These are phyloP conservation scores for Phytopythium helicoides DNA, from an alignment of 352 stramenopile species.

Conservation along the genomic window DNA sequence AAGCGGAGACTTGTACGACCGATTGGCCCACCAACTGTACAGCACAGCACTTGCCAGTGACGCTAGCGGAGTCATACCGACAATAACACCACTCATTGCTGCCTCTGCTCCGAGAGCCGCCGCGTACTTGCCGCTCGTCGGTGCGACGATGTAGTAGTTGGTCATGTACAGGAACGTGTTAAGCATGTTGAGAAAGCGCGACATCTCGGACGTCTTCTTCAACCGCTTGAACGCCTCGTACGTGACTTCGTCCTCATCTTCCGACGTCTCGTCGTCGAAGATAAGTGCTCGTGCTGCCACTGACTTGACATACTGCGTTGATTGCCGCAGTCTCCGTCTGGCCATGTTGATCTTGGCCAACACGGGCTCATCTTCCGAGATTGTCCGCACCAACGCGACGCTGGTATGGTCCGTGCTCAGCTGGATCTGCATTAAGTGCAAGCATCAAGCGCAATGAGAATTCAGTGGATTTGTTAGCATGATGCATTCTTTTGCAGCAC, in stretches of 20 bases:
- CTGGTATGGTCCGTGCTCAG: constrained; percentile 18
- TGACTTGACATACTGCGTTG: constrained; percentile 82
- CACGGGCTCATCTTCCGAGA: constrained; percentile 78
- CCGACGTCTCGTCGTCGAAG: constrained; percentile 77
- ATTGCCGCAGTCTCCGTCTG: constrained; percentile 66
- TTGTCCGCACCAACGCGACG: constrained; percentile 40
- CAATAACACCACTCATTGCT: constrained; percentile 92
- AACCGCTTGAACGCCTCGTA: constrained; percentile 61
- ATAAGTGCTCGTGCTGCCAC: constrained; percentile 80
- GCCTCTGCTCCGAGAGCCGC: constrained; percentile 85
- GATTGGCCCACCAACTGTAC: constrained; percentile 95
- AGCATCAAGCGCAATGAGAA: not conserved
- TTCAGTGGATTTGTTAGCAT: too few species aligned
- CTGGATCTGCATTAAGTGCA: constrained; percentile 7
- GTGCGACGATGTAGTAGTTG: constrained; percentile 98
- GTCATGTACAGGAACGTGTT: constrained; percentile 97
- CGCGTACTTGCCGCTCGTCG: constrained; percentile 92
- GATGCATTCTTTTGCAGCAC: not conserved
- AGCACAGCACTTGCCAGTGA: constrained; percentile 92
- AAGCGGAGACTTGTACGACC: constrained; percentile 85
- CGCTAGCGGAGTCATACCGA: constrained; percentile 96
- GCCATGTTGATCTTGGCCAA: constrained; percentile 68
- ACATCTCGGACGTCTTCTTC: constrained; percentile 50
- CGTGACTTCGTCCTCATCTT: constrained; percentile 76
- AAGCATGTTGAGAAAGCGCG: constrained; percentile 91